Base-by-base conservation (phyloP, 1,284 basidiomycete species). In the Cutaneotrichosporon curvatum region DNA sequence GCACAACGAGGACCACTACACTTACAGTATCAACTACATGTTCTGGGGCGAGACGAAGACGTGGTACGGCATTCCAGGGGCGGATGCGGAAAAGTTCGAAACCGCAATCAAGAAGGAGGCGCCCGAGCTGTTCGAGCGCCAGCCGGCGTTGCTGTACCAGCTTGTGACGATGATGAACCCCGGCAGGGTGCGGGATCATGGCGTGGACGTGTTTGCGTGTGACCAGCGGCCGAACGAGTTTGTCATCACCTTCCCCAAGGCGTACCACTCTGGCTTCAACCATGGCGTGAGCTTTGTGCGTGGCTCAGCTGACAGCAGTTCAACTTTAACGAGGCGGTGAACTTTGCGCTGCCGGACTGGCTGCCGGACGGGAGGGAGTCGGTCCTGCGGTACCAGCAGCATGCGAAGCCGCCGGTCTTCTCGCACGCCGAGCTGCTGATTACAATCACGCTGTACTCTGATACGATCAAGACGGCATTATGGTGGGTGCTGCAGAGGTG, bases 1-100 rank as follows among this genome's bases (percentile, higher is more conserved):
- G 95, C 95, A 99, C 73, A 98, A 98, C 68, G 95, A 99, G 82
- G 95, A 98, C 73, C 95, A 98, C 73, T 95, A 94, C 71, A 97
- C 92, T 11, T 97, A 95, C 71, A 90, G 87, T 65, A 81, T 92
- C 61, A 94, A 94, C 68, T 92, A 84, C 72, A 91, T 92, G 86
- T 94, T 97, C 68, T 96, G 89, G 87, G 94, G 95, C 30, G 94
- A 96, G 68, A 96, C 94, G 36, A 99, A 99, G 77, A 98, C 94
- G 0, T 99, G 95, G 95, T 98, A 98, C 73, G 94, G 94, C 47
- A 85, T 98, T 36, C 94, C 95, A 1, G 95, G 88, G 20, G 81
- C 81, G 45, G 87, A 95, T 59, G 91, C 94, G 21, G 87, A 89
- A 59, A 89, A 88, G 70, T 96, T 99, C 62, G 95, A 99, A 74